Evolutionary conservation across 139 green algal genomes (phyloP).

Genomic region (Tetraselmis striata): DNA sequence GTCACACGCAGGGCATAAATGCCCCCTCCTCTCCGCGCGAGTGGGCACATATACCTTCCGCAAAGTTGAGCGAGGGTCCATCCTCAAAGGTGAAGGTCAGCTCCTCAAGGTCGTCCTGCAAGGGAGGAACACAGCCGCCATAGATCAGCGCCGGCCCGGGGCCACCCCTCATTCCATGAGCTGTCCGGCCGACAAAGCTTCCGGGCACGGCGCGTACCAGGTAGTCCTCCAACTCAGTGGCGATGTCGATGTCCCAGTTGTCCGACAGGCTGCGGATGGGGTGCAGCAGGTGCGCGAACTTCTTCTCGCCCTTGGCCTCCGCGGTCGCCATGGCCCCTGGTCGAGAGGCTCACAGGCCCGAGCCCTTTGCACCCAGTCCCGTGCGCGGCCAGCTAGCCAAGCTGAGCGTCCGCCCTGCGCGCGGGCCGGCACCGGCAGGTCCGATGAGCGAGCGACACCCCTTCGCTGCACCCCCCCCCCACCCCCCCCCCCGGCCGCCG

Average conservation of each 20-base stretch:
- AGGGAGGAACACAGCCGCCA: neutral
- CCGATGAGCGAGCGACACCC: too few species aligned
- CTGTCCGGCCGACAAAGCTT: too few species aligned
- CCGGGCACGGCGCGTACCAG: conserved; percentile 40
- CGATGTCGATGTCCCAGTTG: conserved; percentile 83
- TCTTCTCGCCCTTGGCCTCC: conserved; percentile 28
- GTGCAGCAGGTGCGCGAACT: conserved; percentile 65
- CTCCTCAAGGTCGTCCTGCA: conserved; percentile 55
- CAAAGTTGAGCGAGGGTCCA: conserved; percentile 65
- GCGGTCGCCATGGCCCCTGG: neutral
- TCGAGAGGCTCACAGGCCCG: too few species aligned
- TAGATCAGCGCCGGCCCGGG: neutral
- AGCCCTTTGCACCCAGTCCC: too few species aligned
- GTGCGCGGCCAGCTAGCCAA: too few species aligned
- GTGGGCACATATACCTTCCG: conserved; percentile 42
- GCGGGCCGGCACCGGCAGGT: too few species aligned
- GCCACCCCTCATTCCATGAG: too few species aligned
- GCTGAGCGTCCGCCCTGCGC: too few species aligned
- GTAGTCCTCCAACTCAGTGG: conserved; percentile 80
- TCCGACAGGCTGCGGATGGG: conserved; percentile 75
- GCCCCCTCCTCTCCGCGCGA: too few species aligned
- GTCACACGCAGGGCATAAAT: too few species aligned
- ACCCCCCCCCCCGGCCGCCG: too few species aligned
- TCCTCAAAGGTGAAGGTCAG: conserved; percentile 66
- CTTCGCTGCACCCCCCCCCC: too few species aligned